Evolutionary conservation across 202 grass and related monocot genomes (phyloP).

Genomic region (Schoenoplectus tabernaemontani): DNA sequence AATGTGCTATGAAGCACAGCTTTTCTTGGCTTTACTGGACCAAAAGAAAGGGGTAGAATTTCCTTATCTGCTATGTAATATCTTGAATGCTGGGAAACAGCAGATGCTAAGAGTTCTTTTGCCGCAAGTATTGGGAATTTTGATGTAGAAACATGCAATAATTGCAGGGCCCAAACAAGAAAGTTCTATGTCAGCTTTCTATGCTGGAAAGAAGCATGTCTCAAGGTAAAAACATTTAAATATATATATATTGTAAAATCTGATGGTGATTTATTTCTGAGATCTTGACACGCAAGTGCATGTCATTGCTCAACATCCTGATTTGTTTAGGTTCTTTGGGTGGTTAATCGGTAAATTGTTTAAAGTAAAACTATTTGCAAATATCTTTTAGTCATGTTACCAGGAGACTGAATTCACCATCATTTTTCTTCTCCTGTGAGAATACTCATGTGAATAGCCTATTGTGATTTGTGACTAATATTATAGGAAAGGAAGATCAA

Average conservation of each 20-base stretch:
- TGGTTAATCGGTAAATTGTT: background rate
- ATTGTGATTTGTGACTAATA: background rate
- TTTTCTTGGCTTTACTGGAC: background rate
- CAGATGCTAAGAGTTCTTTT: background rate
- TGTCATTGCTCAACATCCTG: background rate
- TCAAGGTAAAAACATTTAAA: constrained; percentile 50
- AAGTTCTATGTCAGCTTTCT: constrained; percentile 81
- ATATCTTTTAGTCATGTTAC: background rate
- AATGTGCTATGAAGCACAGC: background rate
- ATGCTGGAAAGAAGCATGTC: constrained; percentile 99
- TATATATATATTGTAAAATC: background rate
- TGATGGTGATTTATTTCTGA: background rate
- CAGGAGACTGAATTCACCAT: background rate
- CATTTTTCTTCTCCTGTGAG: background rate
- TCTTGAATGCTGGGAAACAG: background rate
- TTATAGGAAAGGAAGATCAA: constrained; percentile 61
- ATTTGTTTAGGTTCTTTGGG: background rate
- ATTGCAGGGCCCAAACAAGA: constrained; percentile 72
- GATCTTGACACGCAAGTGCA: background rate
- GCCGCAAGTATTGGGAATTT: background rate
- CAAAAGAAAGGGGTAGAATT: background rate
- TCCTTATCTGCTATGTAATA: background rate
- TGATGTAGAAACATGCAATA: background rate
- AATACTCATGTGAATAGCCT: background rate
- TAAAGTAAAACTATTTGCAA: background rate